phyloP scores from a whole-genome alignment of 495 filamentous ascomycete species.

The Daldinia caldariorum region DNA sequence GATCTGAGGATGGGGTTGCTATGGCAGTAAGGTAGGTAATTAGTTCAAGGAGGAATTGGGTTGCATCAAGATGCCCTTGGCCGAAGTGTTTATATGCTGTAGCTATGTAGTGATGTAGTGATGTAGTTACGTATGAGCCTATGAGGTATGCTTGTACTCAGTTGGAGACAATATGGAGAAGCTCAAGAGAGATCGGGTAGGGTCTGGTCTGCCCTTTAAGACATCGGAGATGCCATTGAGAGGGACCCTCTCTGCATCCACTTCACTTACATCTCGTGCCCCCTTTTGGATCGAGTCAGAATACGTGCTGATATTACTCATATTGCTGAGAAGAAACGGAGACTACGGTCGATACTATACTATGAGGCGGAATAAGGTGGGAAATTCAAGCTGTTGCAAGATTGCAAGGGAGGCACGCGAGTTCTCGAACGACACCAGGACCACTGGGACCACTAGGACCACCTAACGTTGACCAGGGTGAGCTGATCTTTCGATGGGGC shows the following conservation, averaged over 20 bases:
- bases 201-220: constrained; percentile 32
- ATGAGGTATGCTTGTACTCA: constrained; percentile 1
- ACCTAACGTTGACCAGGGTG: constrained; percentile 18
- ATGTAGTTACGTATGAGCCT: constrained; percentile 1
- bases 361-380: constrained; percentile 2
- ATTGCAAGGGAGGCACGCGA: constrained; percentile 41
- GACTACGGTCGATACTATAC: too few species aligned
- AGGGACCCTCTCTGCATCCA: not conserved
- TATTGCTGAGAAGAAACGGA: not conserved
- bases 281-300: constrained; percentile 34
- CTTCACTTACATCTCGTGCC: not conserved
- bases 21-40: constrained; percentile 23
- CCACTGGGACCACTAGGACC: not conserved
- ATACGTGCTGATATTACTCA: constrained; percentile 26
- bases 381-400: constrained; percentile 7
- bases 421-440: constrained; percentile 40
- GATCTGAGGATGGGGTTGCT: constrained; percentile 31
- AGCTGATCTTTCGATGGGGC: constrained; percentile 43
- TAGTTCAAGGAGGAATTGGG: constrained; percentile 40
- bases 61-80: constrained; percentile 40
- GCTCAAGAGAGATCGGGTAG: constrained; percentile 31
- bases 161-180: constrained; percentile 36
- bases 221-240: constrained; percentile 12
- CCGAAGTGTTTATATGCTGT: constrained; percentile 21
- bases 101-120: constrained; percentile 2